Conservation (phyloP, 495 filamentous ascomycete species). For the Astrothelium macrocarpum region DNA sequence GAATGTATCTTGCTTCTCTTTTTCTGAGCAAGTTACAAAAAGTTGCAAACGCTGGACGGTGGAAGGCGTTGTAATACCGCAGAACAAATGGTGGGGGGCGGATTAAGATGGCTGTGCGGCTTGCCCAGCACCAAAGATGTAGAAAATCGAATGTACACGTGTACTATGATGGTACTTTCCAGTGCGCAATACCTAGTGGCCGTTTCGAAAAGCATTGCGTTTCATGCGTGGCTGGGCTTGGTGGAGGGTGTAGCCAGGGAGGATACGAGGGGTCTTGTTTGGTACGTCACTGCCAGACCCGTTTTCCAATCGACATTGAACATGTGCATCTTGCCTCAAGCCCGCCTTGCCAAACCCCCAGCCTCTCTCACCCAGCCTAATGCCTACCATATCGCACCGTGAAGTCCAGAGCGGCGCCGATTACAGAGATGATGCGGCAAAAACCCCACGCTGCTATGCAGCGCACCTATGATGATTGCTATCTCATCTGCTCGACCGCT, state of each 20-base stretch:
- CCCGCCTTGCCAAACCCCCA: background rate
- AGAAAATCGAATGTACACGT: background rate
- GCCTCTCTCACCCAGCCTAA: background rate
- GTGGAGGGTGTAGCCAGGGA: too few species aligned
- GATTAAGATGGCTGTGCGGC: background rate
- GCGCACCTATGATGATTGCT: slow-evolving; percentile 96
- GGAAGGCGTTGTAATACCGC: background rate
- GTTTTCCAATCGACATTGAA: background rate
- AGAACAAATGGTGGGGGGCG: background rate
- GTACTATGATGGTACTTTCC: background rate
- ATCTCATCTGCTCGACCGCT: slow-evolving; percentile 85
- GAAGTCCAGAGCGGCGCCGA: background rate
- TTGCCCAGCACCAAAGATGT: background rate
- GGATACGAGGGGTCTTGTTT: background rate
- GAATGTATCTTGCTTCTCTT: background rate
- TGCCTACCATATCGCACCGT: background rate
- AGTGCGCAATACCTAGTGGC: background rate
- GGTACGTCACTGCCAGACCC: background rate
- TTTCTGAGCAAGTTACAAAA: background rate
- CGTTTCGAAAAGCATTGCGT: background rate
- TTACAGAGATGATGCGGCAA: background rate
- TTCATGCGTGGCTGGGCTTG: background rate
- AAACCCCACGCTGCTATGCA: slow-evolving; percentile 47
- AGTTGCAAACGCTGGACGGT: background rate
- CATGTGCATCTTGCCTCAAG: background rate